Evolutionary conservation across 106 monocot species (phyloP).

Genomic region (Vanilla planifolia): DNA sequence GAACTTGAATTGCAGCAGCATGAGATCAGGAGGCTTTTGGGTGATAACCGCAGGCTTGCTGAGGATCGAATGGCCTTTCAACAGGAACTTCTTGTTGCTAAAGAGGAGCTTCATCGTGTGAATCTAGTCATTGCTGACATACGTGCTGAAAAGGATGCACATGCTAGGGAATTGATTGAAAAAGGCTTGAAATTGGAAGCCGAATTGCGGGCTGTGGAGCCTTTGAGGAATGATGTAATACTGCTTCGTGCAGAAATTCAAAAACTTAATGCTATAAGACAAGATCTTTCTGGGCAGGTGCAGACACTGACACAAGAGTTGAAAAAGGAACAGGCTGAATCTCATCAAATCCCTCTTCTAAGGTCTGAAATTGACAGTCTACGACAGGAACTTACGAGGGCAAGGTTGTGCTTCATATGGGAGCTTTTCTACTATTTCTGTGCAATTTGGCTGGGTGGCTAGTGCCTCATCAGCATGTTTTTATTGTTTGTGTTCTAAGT

Average conservation of each 20-base stretch:
- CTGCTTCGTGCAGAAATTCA: conserved; percentile 37
- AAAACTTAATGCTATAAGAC: conserved; percentile 39
- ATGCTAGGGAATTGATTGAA: conserved; percentile 40
- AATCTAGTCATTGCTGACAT: conserved; percentile 30
- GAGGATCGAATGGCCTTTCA: conserved; percentile 44
- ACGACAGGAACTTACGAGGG: conserved; percentile 55
- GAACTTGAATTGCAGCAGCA: conserved; percentile 43
- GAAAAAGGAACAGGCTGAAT: conserved; percentile 46
- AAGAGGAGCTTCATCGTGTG: conserved; percentile 45
- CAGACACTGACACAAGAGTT: conserved; percentile 53
- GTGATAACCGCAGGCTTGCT: conserved; percentile 32
- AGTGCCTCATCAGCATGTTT: not conserved
- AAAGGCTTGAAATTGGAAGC: conserved; percentile 64
- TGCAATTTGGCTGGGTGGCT: not conserved
- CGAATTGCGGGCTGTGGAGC: conserved; percentile 47
- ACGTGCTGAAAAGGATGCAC: conserved; percentile 46
- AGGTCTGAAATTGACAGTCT: conserved; percentile 60
- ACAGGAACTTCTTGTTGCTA: conserved; percentile 34
- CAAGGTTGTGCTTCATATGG: conserved; percentile 31
- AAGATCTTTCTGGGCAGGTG: conserved; percentile 50
- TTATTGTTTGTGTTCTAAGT: not conserved
- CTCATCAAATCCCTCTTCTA: conserved; percentile 38
- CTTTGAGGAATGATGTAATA: conserved; percentile 36
- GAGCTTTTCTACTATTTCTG: not conserved
- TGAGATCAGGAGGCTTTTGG: conserved; percentile 46